A percentile compares a stretch with the other conserved stretches of the same genome.
Conservation (phyloP, 495 filamentous ascomycete species). For the Penicillium salamii region DNA sequence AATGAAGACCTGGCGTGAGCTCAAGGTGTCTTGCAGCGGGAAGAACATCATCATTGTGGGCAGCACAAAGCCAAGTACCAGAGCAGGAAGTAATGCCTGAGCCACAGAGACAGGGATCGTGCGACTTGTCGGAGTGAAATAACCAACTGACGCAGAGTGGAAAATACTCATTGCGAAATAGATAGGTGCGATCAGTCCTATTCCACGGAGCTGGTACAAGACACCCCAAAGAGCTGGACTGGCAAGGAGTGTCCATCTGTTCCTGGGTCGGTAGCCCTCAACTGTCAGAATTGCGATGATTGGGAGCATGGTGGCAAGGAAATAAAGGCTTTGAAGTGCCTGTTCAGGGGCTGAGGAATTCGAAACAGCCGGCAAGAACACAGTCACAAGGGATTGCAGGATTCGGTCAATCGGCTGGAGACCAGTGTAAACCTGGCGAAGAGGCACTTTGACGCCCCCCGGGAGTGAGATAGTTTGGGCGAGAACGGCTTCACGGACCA, state of each 20-base stretch:
- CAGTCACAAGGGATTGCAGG: slow-evolving; percentile 4
- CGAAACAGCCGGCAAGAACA: slow-evolving; percentile 11
- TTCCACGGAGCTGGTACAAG: slow-evolving; percentile 17
- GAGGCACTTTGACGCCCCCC: neutral
- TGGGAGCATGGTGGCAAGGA: slow-evolving; percentile 12
- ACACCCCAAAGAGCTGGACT: slow-evolving; percentile 13
- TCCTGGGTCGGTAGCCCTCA: slow-evolving; percentile 14
- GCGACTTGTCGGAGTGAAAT: slow-evolving; percentile 3
- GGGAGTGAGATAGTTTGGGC: neutral
- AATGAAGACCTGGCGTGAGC: slow-evolving; percentile 7
- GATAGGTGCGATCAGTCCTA: slow-evolving; percentile 17
- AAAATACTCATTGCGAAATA: slow-evolving; percentile 10
- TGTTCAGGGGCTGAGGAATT: slow-evolving; percentile 5
- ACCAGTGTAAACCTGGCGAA: slow-evolving; percentile 10
- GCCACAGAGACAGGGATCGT: slow-evolving; percentile 1
- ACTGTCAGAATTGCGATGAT: slow-evolving; percentile 16
- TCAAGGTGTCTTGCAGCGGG: slow-evolving; percentile 1
- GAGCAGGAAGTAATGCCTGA: slow-evolving; percentile 11
- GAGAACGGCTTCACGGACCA: slow-evolving; percentile 4
- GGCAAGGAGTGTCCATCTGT: slow-evolving; percentile 13
- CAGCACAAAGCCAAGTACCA: slow-evolving; percentile 13
- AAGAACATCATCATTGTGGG: slow-evolving; percentile 13
- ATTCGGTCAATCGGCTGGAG: slow-evolving; percentile 3
- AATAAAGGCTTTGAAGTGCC: slow-evolving; percentile 13
- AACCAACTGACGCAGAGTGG: neutral